Percentiles rank a stretch among this genome's conserved stretches.
Evolutionary conservation across 768 basidiomycete species (phyloP).

Genomic region (Naganishia friedmannii): DNA sequence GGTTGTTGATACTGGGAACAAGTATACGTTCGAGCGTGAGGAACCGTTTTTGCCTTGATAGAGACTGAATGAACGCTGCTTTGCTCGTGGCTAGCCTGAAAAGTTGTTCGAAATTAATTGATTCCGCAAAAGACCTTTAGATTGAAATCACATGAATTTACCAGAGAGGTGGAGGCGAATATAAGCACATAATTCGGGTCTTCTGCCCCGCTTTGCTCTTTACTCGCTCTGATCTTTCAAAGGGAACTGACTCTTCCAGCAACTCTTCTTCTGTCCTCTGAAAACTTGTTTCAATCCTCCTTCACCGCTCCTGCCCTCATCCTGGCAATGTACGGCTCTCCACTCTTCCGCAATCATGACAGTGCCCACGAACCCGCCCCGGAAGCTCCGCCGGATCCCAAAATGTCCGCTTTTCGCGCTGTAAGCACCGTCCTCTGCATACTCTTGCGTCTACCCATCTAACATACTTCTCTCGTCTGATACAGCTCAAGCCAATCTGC

Average conservation of each 20-base stretch:
- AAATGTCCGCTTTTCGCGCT: background rate
- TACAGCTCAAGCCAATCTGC: constrained; percentile 65
- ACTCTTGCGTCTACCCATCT: background rate
- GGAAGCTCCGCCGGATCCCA: background rate
- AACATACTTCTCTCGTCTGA: background rate
- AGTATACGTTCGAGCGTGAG: background rate
- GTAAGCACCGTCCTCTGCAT: background rate
- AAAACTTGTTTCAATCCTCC: background rate
- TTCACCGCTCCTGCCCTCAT: background rate
- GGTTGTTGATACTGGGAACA: background rate
- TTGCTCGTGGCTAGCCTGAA: too few species aligned
- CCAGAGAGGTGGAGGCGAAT: too few species aligned
- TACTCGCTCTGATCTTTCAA: background rate
- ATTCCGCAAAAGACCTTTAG: too few species aligned
- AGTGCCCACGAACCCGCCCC: background rate
- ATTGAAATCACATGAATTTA: too few species aligned
- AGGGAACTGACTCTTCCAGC: background rate
- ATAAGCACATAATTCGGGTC: too few species aligned
- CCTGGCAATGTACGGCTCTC: background rate
- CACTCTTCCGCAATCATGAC: background rate
- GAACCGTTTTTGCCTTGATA: too few species aligned
- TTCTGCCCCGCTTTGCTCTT: too few species aligned
- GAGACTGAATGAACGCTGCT: too few species aligned
- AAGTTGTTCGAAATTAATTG: too few species aligned
- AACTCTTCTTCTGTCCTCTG: too few species aligned